Evolutionary conservation across 805 yeast genomes (phyloP).

Genomic region (Candida insectalens): DNA sequence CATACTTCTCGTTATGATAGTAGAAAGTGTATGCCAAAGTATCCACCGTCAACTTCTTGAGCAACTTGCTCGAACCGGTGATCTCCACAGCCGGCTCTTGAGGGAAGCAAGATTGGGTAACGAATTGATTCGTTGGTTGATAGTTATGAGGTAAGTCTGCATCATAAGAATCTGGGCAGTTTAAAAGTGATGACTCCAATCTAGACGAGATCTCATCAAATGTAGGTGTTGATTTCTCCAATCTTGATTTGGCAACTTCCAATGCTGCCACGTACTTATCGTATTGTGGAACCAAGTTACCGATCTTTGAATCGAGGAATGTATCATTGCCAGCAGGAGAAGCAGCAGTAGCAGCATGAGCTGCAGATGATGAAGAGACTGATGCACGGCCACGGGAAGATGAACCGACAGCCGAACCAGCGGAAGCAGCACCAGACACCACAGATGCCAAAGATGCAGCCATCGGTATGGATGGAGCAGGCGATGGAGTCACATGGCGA

Average conservation of each 20-base stretch:
- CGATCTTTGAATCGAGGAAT: conserved; percentile 15
- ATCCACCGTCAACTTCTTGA: conserved; percentile 71
- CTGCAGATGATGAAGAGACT: neutral
- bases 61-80: conserved; percentile 48
- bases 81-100: conserved; percentile 67
- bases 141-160: conserved; percentile 73
- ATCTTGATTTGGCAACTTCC: conserved; percentile 24
- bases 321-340: conserved; percentile 5
- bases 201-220: conserved; percentile 43
- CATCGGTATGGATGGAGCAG: conserved; percentile 1
- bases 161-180: conserved; percentile 90
- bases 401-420: neutral
- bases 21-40: conserved; percentile 90
- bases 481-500: conserved; percentile 2
- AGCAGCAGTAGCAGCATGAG: neutral
- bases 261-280: conserved; percentile 16
- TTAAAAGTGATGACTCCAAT: conserved; percentile 70
- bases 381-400: neutral
- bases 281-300: conserved; percentile 19
- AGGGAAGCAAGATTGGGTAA: conserved; percentile 86
- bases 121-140: conserved; percentile 74
- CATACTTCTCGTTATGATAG: conserved; percentile 39
- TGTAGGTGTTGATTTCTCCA: conserved; percentile 44
- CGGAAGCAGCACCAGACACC: neutral
- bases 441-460: neutral